Base-by-base conservation (phyloP, 1,284 basidiomycete genomes). In the Heliocybe sulcata region DNA sequence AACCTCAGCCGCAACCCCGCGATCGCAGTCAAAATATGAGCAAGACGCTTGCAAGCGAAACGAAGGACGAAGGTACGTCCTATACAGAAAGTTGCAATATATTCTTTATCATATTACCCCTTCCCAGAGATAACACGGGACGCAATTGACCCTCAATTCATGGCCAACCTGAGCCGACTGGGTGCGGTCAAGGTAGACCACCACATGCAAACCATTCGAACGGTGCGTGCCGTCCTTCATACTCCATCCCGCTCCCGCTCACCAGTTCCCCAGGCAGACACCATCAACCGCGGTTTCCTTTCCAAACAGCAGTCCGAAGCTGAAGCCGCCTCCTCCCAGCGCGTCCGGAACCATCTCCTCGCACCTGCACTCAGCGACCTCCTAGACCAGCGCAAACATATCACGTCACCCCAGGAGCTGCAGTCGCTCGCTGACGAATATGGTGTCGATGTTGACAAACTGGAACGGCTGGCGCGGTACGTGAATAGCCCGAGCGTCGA, bases 121-220 rank as follows among this genome's bases (percentile, higher is more conserved):
- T 9, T 45, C n/a, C 23, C 61, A 92, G 91, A 72, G 2, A 83
- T 92, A 59, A 73, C 82, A 57, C 69, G 68, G 58, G 90, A 94
- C 64, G 80, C 81, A 6, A 76, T 73, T 59, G 91, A 94, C 65
- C 88, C 90, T 1, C 82, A 93, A 53, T 83, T 93, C 57, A 67
- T 90, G 63, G 74, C 81, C 29, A 92, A 91, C 63, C 70, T 94
- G 51, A 82, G 65, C 59, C 76, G 71, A 45, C 71, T 94, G 2
- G 91, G 91, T 1, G 85, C 80, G 25, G 91, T 93, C 6, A 73
- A 71, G 20, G 87, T 94, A 20, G 83, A 83, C 67, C 86, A 81
- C 65, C 78, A 79, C 62, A 81, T 81, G 80, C 70, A 77, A 57
- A 69, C 77, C 3, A 62, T 84, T 52, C 76, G 71, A 58, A 68